Evolutionary conservation across 1,284 basidiomycete species (phyloP).

Genomic region (Takashimella koratensis): DNA sequence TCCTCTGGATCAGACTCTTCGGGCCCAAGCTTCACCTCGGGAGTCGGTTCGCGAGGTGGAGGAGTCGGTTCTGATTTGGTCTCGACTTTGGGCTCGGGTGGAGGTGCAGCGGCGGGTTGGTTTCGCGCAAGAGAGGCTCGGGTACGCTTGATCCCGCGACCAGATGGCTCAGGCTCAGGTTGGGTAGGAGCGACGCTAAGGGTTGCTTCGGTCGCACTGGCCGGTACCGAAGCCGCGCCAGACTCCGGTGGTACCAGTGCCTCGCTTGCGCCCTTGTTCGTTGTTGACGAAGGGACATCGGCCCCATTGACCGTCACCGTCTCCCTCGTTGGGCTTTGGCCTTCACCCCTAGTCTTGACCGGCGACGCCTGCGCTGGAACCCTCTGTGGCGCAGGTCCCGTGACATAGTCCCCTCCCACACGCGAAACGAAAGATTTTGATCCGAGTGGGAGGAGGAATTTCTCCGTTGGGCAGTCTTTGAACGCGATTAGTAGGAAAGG

Average conservation of each 20-base stretch:
- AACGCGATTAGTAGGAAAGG: conserved; percentile 43
- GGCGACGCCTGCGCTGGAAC: too few relatives aligned
- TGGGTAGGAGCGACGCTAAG: too few relatives aligned
- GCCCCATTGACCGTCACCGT: too few relatives aligned
- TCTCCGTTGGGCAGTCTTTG: conserved; percentile 42
- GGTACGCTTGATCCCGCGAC: conserved; percentile 12
- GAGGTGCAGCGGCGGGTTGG: conserved; percentile 6
- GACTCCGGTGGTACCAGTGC: too few relatives aligned
- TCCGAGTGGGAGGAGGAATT: conserved; percentile 40
- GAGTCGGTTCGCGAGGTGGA: background rate
- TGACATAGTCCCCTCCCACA: conserved; percentile 38
- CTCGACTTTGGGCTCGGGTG: conserved; percentile 5
- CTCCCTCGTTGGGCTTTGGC: too few relatives aligned
- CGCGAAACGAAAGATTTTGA: conserved; percentile 34
- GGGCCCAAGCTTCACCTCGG: background rate
- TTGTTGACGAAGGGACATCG: too few relatives aligned
- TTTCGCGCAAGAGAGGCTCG: conserved; percentile 12
- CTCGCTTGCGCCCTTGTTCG: too few relatives aligned
- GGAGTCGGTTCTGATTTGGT: background rate
- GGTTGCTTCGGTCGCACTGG: too few relatives aligned
- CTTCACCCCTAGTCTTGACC: too few relatives aligned
- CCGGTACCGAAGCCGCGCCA: too few relatives aligned
- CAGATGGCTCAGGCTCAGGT: background rate
- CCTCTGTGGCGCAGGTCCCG: conserved; percentile 20
- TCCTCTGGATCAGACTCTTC: background rate